Evolutionary conservation across 768 basidiomycete species (phyloP).

Genomic region (Hygrophoropsis aurantiaca): DNA sequence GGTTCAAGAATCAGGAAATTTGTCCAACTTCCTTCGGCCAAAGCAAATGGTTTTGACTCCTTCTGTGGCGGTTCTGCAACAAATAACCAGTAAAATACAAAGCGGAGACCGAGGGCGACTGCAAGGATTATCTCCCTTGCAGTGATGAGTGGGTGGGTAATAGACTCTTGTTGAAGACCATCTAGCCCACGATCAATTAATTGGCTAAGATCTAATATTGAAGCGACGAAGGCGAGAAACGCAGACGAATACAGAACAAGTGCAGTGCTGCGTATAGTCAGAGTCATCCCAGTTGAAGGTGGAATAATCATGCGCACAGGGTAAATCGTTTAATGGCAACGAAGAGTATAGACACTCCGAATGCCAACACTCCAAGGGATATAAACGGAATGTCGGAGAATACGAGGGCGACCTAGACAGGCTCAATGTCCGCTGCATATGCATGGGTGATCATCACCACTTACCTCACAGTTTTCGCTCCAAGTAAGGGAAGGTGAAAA

Average conservation of each 20-base stretch:
- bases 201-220: conserved; percentile 61
- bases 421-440: conserved; percentile 3
- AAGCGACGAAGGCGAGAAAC: conserved; percentile 60
- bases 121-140: conserved; percentile 61
- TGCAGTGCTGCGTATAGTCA: conserved; percentile 35
- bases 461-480: conserved; percentile 44
- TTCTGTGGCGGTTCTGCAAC: conserved; percentile 56
- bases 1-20: conserved; percentile 16
- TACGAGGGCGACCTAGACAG: conserved; percentile 50
- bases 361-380: conserved; percentile 61
- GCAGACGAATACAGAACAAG: conserved; percentile 57
- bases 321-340: conserved; percentile 51
- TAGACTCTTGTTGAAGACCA: conserved; percentile 18
- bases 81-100: conserved; percentile 69
- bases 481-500: conserved; percentile 33
- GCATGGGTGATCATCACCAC: conserved; percentile 20
- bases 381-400: conserved; percentile 69
- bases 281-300: neutral
- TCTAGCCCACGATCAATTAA: conserved; percentile 41
- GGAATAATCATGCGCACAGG: conserved; percentile 32
- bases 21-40: conserved; percentile 5
- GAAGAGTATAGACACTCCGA: conserved; percentile 60
- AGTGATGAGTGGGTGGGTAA: conserved; percentile 37
- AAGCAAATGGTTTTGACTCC: conserved; percentile 28
- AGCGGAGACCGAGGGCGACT: conserved; percentile 56